Percentiles rank a stretch among this genome's conserved stretches.
Conservation (phyloP, 208 protist genomes). For the Crithidia bombi region DNA sequence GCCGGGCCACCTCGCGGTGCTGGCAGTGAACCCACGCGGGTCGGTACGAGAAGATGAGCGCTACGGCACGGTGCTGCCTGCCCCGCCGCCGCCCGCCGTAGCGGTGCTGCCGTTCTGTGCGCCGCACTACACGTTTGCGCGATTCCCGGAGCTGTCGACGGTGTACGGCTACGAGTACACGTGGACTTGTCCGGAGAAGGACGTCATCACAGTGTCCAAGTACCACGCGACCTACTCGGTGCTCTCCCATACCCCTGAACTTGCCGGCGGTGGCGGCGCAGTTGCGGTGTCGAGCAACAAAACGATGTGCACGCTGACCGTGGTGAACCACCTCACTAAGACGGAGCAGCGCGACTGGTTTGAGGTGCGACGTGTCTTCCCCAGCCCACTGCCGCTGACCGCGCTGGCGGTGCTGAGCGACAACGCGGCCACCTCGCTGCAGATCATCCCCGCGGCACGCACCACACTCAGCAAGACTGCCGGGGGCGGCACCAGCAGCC, state of each 20-base stretch:
- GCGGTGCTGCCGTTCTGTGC: constrained; percentile 78
- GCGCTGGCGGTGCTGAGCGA: constrained; percentile 65
- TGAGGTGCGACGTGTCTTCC: constrained; percentile 67
- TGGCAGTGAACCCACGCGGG: constrained; percentile 66
- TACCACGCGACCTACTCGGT: constrained; percentile 52
- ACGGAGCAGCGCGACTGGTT: constrained; percentile 68
- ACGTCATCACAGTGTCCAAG: constrained; percentile 44
- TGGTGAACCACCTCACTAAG: constrained; percentile 68
- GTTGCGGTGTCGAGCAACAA: constrained; percentile 19
- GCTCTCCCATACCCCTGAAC: constrained; percentile 47
- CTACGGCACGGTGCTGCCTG: constrained; percentile 38
- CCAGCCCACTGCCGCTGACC: constrained; percentile 36
- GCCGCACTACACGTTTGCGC: constrained; percentile 70
- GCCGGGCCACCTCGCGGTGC: constrained; percentile 43
- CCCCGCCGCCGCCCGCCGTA: constrained; percentile 51
- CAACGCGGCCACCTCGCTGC: constrained; percentile 49
- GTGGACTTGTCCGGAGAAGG: constrained; percentile 52
- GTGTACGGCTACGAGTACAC: constrained; percentile 77
- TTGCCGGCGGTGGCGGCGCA: constrained; percentile 6
- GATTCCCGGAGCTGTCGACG: constrained; percentile 64
- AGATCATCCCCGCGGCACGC: constrained; percentile 2
- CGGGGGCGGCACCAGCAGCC: not conserved
- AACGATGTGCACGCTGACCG: constrained; percentile 59
- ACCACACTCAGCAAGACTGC: not conserved
- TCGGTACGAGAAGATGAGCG: constrained; percentile 50